Conservation (phyloP, 306 rosid species). For the Trifolium fragiferum region DNA sequence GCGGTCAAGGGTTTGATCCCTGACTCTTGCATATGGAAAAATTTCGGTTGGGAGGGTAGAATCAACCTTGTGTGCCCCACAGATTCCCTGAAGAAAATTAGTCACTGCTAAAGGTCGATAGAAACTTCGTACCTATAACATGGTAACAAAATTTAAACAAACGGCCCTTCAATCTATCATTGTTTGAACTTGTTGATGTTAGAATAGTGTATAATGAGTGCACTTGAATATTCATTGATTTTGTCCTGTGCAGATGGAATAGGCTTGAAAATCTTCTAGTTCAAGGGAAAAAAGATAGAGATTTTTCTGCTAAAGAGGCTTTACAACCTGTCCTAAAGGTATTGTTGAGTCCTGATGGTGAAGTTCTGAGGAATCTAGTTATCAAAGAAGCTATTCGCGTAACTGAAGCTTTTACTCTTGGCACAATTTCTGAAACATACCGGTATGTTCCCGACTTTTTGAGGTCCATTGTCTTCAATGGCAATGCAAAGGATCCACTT, state of each 20-base stretch:
- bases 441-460: slow-evolving; percentile 65
- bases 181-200: slow-evolving; percentile 31
- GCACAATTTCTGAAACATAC: slow-evolving; percentile 66
- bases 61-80: no score
- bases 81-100: no score
- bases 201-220: slow-evolving; percentile 34
- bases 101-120: no score
- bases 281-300: slow-evolving; percentile 88
- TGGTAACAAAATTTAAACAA: no score
- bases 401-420: slow-evolving; percentile 76
- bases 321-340: slow-evolving; percentile 90
- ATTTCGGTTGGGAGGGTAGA: no score
- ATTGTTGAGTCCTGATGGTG: slow-evolving; percentile 84
- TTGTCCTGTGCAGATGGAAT: slow-evolving; percentile 73
- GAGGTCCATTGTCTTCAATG: slow-evolving; percentile 64
- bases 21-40: no score
- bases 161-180: not conserved
- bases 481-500: slow-evolving; percentile 65
- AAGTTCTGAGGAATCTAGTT: slow-evolving; percentile 69
- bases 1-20: no score
- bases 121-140: no score
- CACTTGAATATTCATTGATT: slow-evolving; percentile 47
- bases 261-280: slow-evolving; percentile 87
- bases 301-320: slow-evolving; percentile 87
- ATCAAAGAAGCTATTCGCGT: slow-evolving; percentile 87